Conservation (phyloP, 768 basidiomycete species). For the Pisolithus sp. region DNA sequence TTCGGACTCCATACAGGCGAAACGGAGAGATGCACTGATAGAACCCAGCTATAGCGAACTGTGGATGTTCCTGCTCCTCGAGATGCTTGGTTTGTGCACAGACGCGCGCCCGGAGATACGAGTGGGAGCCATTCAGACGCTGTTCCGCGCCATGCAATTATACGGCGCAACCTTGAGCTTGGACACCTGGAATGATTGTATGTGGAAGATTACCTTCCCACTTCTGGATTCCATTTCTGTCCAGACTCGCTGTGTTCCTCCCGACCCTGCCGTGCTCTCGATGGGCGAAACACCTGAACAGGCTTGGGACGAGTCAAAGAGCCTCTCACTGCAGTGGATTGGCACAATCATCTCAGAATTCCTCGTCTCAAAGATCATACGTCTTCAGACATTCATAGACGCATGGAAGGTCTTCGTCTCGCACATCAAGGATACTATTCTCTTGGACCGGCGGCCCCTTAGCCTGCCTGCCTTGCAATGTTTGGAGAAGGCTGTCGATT, state of each 20-base stretch:
- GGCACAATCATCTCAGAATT: slow-evolving; percentile 83
- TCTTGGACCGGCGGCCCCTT: slow-evolving; percentile 59
- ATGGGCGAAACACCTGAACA: slow-evolving; percentile 25
- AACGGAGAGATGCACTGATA: slow-evolving; percentile 58
- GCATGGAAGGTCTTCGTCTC: slow-evolving; percentile 73
- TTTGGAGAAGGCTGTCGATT: slow-evolving; percentile 71
- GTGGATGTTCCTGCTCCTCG: slow-evolving; percentile 90
- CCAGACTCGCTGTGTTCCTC: slow-evolving; percentile 41
- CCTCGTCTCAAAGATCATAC: slow-evolving; percentile 64
- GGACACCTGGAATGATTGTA: slow-evolving; percentile 83
- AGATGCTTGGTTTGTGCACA: slow-evolving; percentile 75
- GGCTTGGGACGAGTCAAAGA: slow-evolving; percentile 85
- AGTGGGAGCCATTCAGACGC: slow-evolving; percentile 89
- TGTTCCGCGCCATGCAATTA: slow-evolving; percentile 90
- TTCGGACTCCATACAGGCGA: slow-evolving; percentile 88
- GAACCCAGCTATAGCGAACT: slow-evolving; percentile 71
- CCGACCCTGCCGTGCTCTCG: slow-evolving; percentile 9
- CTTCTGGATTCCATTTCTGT: slow-evolving; percentile 64
- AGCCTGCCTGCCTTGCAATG: slow-evolving; percentile 83
- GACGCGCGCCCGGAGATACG: slow-evolving; percentile 85
- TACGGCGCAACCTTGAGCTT: slow-evolving; percentile 82
- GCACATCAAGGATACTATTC: slow-evolving; percentile 65
- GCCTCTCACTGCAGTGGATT: slow-evolving; percentile 76
- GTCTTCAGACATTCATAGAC: slow-evolving; percentile 58
- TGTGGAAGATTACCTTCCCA: slow-evolving; percentile 90